Percentiles rank a stretch among this genome's conserved stretches.
phyloP scores from a whole-genome alignment of 108 stramenopile species.

The Craspedostauros australis region DNA sequence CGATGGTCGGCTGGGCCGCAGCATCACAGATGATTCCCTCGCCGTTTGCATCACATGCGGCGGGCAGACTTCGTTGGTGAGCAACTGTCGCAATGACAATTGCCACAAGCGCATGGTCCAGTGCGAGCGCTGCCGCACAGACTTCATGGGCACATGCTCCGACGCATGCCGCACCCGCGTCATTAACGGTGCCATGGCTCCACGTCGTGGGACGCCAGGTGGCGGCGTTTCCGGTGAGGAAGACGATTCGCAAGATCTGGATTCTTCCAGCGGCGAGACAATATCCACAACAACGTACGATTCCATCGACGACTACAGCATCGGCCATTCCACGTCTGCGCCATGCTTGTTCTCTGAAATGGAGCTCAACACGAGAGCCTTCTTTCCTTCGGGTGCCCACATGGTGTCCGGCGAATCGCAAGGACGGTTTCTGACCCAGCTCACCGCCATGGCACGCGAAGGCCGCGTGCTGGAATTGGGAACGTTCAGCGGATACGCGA shows the following conservation, averaged over 20 bases:
- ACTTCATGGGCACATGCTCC: conserved; percentile 77
- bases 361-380: conserved; percentile 61
- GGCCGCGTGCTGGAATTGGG: conserved; percentile 86
- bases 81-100: conserved; percentile 85
- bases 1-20: conserved; percentile 88
- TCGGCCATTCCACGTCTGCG: conserved; percentile 49
- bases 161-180: conserved; percentile 68
- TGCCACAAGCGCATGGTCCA: conserved; percentile 93
- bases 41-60: conserved; percentile 88
- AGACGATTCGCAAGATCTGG: not conserved
- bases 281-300: conserved; percentile 20
- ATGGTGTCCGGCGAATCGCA: conserved; percentile 84
- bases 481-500: conserved; percentile 91
- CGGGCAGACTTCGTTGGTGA: conserved; percentile 67
- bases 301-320: conserved; percentile 69
- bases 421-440: conserved; percentile 68
- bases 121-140: conserved; percentile 61
- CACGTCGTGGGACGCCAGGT: conserved; percentile 7
- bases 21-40: conserved; percentile 86
- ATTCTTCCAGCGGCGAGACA: too few relatives aligned
- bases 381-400: conserved; percentile 70
- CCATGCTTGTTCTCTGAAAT: conserved; percentile 59
- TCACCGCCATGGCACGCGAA: conserved; percentile 70
- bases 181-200: conserved; percentile 44
- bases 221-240: conserved; percentile 1